Conservation (phyloP, 306 rosid genomes). For the Cicer judaicum region DNA sequence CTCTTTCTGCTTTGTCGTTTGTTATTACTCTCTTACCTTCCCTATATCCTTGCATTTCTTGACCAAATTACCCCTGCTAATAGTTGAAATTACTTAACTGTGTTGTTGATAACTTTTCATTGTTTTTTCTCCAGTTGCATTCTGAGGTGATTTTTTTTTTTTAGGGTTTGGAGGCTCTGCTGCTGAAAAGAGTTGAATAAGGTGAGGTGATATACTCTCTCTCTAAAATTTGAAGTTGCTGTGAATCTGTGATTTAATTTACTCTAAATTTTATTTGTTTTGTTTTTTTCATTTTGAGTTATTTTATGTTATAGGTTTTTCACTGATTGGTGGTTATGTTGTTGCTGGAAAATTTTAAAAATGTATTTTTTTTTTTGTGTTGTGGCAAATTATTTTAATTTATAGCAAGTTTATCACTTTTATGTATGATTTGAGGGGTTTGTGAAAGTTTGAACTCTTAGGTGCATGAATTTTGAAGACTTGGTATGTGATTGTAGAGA, state of each 20-base stretch:
- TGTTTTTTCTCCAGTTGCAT: conserved; percentile 28
- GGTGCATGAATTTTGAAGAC: conserved; percentile 29
- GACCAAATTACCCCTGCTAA: conserved; percentile 46
- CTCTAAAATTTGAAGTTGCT: conserved; percentile 31
- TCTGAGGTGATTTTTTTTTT: conserved; percentile 49
- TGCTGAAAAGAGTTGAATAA: conserved; percentile 31
- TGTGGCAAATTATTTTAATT: background rate
- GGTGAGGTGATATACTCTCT: conserved; percentile 45
- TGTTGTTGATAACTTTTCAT: background rate
- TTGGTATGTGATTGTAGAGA: background rate
- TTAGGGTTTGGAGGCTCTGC: conserved; percentile 48
- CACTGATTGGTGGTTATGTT: background rate
- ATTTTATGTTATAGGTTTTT: background rate
- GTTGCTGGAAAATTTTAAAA: background rate
- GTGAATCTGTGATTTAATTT: conserved; percentile 48
- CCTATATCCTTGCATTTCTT: conserved; percentile 21
- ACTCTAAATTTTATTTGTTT: conserved; percentile 22
- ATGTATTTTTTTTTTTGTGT: background rate
- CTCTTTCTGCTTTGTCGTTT: conserved; percentile 13
- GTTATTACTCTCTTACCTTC: background rate
- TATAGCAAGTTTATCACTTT: background rate
- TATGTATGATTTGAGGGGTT: conserved; percentile 2
- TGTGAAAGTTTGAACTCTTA: conserved; percentile 31
- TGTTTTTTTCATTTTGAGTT: conserved; percentile 33
- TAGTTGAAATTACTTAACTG: conserved; percentile 10